Evolutionary conservation across 2,329 filamentous ascomycete genomes (phyloP), one percentile per base, ranked within the genome.

Genomic region (Sarocladium oryzae): DNA sequence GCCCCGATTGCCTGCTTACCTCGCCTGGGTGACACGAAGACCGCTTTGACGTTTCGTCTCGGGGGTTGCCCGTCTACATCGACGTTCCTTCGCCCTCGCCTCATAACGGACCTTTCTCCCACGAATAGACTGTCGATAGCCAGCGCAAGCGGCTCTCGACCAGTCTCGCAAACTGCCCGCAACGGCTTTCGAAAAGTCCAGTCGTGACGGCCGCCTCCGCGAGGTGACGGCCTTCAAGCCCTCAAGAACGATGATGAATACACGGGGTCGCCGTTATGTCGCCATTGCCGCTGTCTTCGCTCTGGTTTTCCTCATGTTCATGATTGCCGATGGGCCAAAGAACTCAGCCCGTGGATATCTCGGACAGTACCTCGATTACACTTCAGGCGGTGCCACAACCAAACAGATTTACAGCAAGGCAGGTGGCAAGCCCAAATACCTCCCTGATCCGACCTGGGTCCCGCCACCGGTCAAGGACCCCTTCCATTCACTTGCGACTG

Each of bases 391-490:
- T 26, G 37, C 46, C 7, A 24, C 7, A 52, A 49, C 6, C 50
- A 32, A 18, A 26, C 38, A 37, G 30, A 53, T 21, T 35, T 51
- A 16, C 43, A 55, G 35, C 46, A 56, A n/a, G 56, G 54, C 49
- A 30, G 48, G 23, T n/a, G 46, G 46, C n/a, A 26, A 53, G 2
- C 65, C 66, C 2, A 57, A 41, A 37, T 69, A 66, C 56, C 68
- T 67, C 21, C 64, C 67, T 2, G 50, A 58, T 16, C 64, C 67
- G 2, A 57, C 60, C 2, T 70, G 61, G 53, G 61, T 55, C 9
- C 66, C 66, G 11, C 67, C 68, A 26, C 69, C 68, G 1, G 58
- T 72, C 49, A 53, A 60, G 40, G 71, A 75, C 36, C 72, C 72
- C 20, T 75, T 75, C 54, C 71, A 71, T 2, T 60, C 66, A 6